Conservation (phyloP, 2,329 filamentous ascomycete species). For the Curvularia eragrostidis region DNA sequence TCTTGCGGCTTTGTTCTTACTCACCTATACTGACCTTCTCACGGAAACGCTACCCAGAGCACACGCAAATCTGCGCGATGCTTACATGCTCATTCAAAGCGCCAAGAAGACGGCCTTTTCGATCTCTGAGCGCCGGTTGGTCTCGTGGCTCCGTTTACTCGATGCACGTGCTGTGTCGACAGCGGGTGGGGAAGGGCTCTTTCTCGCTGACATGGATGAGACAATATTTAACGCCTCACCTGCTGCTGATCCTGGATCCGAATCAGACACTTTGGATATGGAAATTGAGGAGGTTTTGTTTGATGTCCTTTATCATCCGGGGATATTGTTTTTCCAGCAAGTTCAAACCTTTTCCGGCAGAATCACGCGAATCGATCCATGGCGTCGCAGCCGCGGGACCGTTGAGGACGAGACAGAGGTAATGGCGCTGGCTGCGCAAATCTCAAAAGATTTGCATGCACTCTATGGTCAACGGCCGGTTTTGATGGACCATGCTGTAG, state of each 20-base stretch:
- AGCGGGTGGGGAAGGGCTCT: slow-evolving; percentile 63
- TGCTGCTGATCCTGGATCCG: slow-evolving; percentile 40
- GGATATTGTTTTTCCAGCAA: slow-evolving; percentile 64
- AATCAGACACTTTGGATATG: slow-evolving; percentile 37
- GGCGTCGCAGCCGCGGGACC: slow-evolving; percentile 63
- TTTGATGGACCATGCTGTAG: slow-evolving; percentile 64
- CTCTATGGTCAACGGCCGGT: slow-evolving; percentile 60
- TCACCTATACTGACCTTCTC: not conserved
- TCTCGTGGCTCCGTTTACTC: slow-evolving; percentile 63
- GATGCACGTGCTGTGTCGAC: slow-evolving; percentile 62
- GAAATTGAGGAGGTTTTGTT: slow-evolving; percentile 60
- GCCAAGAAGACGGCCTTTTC: slow-evolving; percentile 27
- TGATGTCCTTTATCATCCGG: slow-evolving; percentile 62
- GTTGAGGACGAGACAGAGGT: slow-evolving; percentile 66
- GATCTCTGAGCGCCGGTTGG: slow-evolving; percentile 55
- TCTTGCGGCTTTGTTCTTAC: not conserved
- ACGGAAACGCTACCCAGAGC: not conserved
- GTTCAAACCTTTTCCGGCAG: slow-evolving; percentile 65
- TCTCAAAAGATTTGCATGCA: slow-evolving; percentile 58
- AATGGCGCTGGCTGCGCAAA: slow-evolving; percentile 61
- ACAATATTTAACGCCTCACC: slow-evolving; percentile 56
- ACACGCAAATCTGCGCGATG: slow-evolving; percentile 56
- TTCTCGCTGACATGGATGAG: slow-evolving; percentile 59
- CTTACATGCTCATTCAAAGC: slow-evolving; percentile 56
- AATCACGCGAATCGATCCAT: slow-evolving; percentile 64